Evolutionary conservation across 345 rosid genomes (phyloP), one percentile per base, ranked within the genome.

Genomic region (Diplotaxis tenuifolia): DNA sequence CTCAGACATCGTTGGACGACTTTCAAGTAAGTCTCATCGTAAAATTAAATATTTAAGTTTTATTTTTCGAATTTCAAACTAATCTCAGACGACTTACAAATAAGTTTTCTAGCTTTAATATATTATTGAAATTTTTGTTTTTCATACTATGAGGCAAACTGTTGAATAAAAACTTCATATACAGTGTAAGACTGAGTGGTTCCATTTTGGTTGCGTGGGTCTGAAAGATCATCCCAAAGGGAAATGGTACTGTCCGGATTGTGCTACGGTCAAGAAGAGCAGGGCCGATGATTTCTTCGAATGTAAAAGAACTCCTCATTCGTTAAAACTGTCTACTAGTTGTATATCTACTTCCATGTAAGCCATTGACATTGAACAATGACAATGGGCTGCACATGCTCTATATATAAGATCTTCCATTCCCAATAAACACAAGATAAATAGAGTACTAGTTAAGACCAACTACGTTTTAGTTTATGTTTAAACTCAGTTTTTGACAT

Each of bases 161-260:
- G 73, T 54, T 21, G 15, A 22, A 70, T 27, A 36, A 9, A 49
- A 9, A 55, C 62, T 14, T 49, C 50, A n/a, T 28, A 64, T 45
- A 15, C 90, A 95, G 97, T 92, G 99, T 87, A 90, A 86, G 83
- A 92, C 92, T 79, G 99, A 95, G 77, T 95, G 99, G 99, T 92
- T 95, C 79, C 98, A 92, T 79, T 95, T 92, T 34, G 96, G 94
- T 0, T 95, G 99, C 21, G 98, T 95, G 22, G 96, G 96, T 45
- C 71, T 92, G 74, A 95, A 87, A 64, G 96, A 90, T 75, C 89
- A 87, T 50, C 96, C 96, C 1, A 95, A 79, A 73, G 99, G 99
- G 42, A 95, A 95, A 81, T 95, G 99, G 97, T 90, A 83, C 56
- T 95, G 99, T 54, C 77, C 96, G 6, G 91, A 84, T 36, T 92